Base-by-base conservation (phyloP, 163 green algal species). In the Volvox carteri region DNA sequence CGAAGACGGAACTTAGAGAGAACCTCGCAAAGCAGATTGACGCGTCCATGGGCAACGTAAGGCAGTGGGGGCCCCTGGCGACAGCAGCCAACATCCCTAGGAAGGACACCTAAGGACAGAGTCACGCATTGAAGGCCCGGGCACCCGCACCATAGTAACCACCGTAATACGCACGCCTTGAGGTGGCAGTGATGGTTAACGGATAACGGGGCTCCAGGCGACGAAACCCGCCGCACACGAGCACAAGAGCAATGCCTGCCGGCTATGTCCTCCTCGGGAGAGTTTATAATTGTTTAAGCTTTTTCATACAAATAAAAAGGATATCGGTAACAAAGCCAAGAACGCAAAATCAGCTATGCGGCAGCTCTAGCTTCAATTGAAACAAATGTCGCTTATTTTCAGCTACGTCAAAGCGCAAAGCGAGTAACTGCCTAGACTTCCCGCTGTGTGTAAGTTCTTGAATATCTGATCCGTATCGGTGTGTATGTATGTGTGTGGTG, bases 1-100 rank as follows among this genome's bases (percentile, higher is more conserved):
- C 35, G 9, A 92, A 92, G 35, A 62, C 19, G 19, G 78, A 60
- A 50, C 78, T 91, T 14, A 79, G 90, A 18, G 90, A 92, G 23
- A 37, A 86, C 37, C 39, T 92, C 16, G 46, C 65, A 1, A 58
- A 91, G 78, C 78, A 92, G 85, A 62, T 90, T n/a, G 74, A 72
- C 28, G n/a, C 56, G 11, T 44, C 90, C 37, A 52, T 86, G 0
- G 72, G 39, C 56, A 87, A 91, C 5, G 52, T 92, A 41, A 30
- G 81, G 33, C 19, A 37, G 58, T 21, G 6, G 19, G 19, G 19
- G 58, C 23, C 33, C 33, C 19, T 33, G 23, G 23, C 23, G 19
- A 9, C 58, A 37, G n/a, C n/a, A n/a, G n/a, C n/a, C n/a, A n/a
- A n/a, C n/a, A n/a, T n/a, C n/a, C n/a, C n/a, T n/a, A n/a, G n/a